phyloP scores from a whole-genome alignment of 306 rosid species.

The Citrullus mucosospermus region DNA sequence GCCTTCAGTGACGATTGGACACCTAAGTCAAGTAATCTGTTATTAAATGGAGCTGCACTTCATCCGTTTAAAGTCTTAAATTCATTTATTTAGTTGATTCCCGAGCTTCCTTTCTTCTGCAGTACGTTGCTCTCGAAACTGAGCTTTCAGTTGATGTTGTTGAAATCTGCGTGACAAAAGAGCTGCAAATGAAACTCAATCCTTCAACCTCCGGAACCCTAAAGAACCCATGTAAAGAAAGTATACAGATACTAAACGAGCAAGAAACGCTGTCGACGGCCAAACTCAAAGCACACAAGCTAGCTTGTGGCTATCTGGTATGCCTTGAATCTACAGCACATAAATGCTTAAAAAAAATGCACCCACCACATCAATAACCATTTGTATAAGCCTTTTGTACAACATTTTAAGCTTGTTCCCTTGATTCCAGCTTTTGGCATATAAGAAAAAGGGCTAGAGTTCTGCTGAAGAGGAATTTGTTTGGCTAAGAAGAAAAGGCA shows the following conservation, averaged over 20 bases:
- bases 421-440: constrained; percentile 47
- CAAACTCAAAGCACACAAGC: constrained; percentile 22
- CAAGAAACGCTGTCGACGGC: constrained; percentile 36
- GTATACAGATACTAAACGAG: constrained; percentile 24
- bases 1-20: constrained; percentile 37
- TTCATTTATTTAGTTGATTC: constrained; percentile 4
- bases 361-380: not conserved
- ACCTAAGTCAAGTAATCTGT: constrained; percentile 39
- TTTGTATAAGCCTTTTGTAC: not conserved
- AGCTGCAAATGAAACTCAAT: constrained; percentile 18
- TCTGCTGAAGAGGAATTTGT: constrained; percentile 11
- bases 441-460: constrained; percentile 24
- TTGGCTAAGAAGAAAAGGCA: constrained; percentile 1
- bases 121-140: constrained; percentile 47
- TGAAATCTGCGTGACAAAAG: constrained; percentile 37
- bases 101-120: constrained; percentile 12
- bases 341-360: not conserved
- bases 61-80: not conserved
- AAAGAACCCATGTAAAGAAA: constrained; percentile 29
- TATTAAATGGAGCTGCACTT: constrained; percentile 9
- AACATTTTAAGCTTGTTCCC: not conserved
- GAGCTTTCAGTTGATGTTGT: constrained; percentile 26
- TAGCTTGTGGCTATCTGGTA: constrained; percentile 46
- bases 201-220: constrained; percentile 15
- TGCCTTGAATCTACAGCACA: not conserved